These are phyloP conservation scores for Candida mesenterica DNA, from an alignment of 1,139 yeast genomes.

Conservation along the genomic window DNA sequence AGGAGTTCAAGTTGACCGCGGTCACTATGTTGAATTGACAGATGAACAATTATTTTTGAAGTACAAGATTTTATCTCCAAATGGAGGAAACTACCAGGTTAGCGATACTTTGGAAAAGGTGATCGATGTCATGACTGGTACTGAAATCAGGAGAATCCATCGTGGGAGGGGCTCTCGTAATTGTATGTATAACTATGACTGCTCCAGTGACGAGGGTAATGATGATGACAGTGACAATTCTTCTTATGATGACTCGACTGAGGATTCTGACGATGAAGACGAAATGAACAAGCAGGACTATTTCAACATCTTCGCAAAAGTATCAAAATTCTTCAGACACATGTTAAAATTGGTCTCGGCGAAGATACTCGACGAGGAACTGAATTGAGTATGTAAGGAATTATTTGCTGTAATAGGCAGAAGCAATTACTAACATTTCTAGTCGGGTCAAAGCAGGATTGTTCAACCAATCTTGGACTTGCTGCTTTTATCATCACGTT, in stretches of 20 bases:
- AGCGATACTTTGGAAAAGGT: constrained; percentile 19
- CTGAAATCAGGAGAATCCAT: constrained; percentile 10
- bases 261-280: constrained; percentile 5
- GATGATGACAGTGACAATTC: constrained; percentile 3
- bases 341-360: constrained; percentile 7
- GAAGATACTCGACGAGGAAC: constrained; percentile 1
- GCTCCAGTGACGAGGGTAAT: constrained; percentile 2
- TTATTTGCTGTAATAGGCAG: not conserved
- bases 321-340: constrained; percentile 9
- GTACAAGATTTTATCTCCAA: constrained; percentile 33
- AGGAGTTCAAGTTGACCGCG: constrained; percentile 48
- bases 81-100: constrained; percentile 31
- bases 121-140: constrained; percentile 22
- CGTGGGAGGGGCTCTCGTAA: constrained; percentile 1
- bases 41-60: constrained; percentile 38
- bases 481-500: too few relatives aligned
- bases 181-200: constrained; percentile 11
- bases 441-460: too few relatives aligned
- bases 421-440: constrained; percentile 7
- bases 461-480: too few relatives aligned
- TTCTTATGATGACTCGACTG: constrained; percentile 4
- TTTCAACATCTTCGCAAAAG: constrained; percentile 6
- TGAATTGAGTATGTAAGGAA: not conserved
- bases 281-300: constrained; percentile 5
- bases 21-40: constrained; percentile 45